Conservation (phyloP, 2,329 filamentous ascomycete species). For the Akanthomyces lecanii region DNA sequence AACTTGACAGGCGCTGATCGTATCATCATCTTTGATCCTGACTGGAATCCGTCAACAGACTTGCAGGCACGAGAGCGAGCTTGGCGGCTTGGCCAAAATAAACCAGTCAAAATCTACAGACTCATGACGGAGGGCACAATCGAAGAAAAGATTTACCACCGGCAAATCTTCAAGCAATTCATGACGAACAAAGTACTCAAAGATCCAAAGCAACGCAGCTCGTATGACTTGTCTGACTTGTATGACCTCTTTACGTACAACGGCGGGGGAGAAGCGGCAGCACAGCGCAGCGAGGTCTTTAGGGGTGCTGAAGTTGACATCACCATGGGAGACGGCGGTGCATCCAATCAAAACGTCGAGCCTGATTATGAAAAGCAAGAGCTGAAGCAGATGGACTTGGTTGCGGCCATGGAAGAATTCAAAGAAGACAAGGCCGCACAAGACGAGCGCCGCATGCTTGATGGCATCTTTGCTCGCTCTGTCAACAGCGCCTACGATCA, state of each 20-base stretch:
- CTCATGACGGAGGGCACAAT: constrained; percentile 98
- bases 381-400: constrained; percentile 52
- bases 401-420: constrained; percentile 63
- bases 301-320: constrained; percentile 70
- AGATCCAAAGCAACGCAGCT: constrained; percentile 88
- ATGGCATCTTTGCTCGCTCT: constrained; percentile 81
- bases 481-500: constrained; percentile 93
- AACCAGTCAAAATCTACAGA: constrained; percentile 91
- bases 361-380: constrained; percentile 35
- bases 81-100: constrained; percentile 92
- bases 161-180: constrained; percentile 98
- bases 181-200: constrained; percentile 93
- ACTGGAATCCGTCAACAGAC: constrained; percentile 98
- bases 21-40: constrained; percentile 97
- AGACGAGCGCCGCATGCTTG: constrained; percentile 75
- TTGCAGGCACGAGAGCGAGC: constrained; percentile 91
- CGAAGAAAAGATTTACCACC: constrained; percentile 98
- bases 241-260: constrained; percentile 80
- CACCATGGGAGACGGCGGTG: constrained; percentile 12
- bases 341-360: constrained; percentile 8
- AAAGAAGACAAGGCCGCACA: constrained; percentile 47
- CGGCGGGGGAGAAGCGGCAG: constrained; percentile 51
- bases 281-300: constrained; percentile 83
- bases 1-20: constrained; percentile 93
- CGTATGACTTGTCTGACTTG: constrained; percentile 83